Evolutionary conservation across 2,329 filamentous ascomycete species (phyloP).

Genomic region (Colletotrichum tabaci): DNA sequence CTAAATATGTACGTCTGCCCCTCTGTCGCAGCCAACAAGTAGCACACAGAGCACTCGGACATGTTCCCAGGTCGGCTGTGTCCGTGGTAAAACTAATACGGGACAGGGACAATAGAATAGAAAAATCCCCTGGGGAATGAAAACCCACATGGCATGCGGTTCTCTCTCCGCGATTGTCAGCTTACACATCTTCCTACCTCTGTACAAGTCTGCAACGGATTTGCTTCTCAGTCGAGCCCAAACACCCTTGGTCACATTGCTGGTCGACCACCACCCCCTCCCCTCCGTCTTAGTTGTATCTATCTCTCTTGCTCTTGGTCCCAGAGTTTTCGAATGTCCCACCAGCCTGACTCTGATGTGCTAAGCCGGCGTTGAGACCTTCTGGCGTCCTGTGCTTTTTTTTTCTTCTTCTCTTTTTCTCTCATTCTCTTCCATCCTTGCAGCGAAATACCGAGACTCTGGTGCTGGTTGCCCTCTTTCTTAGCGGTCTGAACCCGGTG

Average conservation of each 20-base stretch:
- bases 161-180: conserved; percentile 22
- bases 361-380: conserved; percentile 11
- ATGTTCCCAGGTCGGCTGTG: background rate
- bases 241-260: conserved; percentile 3
- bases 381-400: conserved; percentile 37
- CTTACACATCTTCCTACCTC: background rate
- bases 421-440: conserved; percentile 29
- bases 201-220: background rate
- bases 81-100: background rate
- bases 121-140: background rate
- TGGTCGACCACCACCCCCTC: background rate
- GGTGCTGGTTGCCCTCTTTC: conserved; percentile 8
- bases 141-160: conserved; percentile 1
- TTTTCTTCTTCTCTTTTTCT: background rate
- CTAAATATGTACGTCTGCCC: no score
- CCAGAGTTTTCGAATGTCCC: conserved; percentile 24
- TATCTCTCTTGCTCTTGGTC: conserved; percentile 26
- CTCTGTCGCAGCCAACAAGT: no score
- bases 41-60: conserved; percentile 18
- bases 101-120: no score
- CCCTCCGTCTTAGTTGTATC: conserved; percentile 20
- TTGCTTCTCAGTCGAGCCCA: background rate
- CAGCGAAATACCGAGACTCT: conserved; percentile 21
- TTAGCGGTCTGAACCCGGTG: background rate
- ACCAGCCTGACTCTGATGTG: conserved; percentile 18